These are phyloP conservation scores for Quercus engelmannii DNA, from an alignment of 306 rosid genomes.

Conservation along the genomic window DNA sequence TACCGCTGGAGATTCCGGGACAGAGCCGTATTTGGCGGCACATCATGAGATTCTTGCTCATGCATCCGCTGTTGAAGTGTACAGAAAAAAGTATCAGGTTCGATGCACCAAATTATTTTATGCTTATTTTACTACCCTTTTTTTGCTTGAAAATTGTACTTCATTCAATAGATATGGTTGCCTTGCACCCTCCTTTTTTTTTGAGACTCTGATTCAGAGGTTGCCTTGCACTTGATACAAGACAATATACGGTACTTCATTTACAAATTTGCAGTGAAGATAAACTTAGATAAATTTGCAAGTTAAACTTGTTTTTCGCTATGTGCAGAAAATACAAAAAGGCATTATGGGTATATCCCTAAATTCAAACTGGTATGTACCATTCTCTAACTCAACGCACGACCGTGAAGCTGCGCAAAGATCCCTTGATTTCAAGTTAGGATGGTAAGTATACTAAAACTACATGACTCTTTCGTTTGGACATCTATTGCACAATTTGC, in stretches of 20 bases:
- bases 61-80: conserved; percentile 39
- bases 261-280: too few species aligned
- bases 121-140: too few species aligned
- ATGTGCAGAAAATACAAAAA: conserved; percentile 39
- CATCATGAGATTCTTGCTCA: conserved; percentile 50
- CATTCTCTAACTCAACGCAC: conserved; percentile 24
- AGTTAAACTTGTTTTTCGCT: background rate
- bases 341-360: conserved; percentile 56
- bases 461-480: too few species aligned
- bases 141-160: background rate
- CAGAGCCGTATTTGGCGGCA: conserved; percentile 40
- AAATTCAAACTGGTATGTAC: conserved; percentile 41
- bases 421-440: conserved; percentile 50
- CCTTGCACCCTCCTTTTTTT: too few species aligned
- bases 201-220: too few species aligned
- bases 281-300: too few species aligned
- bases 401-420: conserved; percentile 35
- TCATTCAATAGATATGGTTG: too few species aligned
- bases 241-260: too few species aligned
- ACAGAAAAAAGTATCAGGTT: conserved; percentile 48
- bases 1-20: conserved; percentile 37
- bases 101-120: too few species aligned
- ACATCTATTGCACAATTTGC: too few species aligned
- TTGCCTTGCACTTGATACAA: too few species aligned
- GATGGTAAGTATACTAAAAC: conserved; percentile 38